These are phyloP conservation scores for Platismatia glauca DNA, from an alignment of 495 filamentous ascomycete genomes.

Conservation along the genomic window DNA sequence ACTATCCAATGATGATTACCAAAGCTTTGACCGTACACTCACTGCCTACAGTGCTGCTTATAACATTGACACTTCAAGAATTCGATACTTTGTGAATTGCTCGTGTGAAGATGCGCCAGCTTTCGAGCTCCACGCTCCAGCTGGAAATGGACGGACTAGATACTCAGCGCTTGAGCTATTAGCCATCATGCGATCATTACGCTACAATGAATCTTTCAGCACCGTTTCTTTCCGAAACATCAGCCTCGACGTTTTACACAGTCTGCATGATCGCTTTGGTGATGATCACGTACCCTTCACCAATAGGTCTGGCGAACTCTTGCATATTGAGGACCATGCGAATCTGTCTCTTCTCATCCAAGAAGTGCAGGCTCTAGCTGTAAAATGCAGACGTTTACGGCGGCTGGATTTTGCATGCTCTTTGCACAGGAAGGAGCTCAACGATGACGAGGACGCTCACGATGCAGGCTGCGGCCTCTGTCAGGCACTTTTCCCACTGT, in stretches of 20 bases:
- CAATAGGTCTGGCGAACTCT: slow-evolving; percentile 45
- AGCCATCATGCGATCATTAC: slow-evolving; percentile 74
- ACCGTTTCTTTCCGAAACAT: slow-evolving; percentile 77
- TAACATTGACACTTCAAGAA: slow-evolving; percentile 59
- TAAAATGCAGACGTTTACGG: slow-evolving; percentile 32
- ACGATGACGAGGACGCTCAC: slow-evolving; percentile 40
- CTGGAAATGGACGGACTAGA: slow-evolving; percentile 40
- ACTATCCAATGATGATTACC: slow-evolving; percentile 61
- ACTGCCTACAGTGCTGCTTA: slow-evolving; percentile 81
- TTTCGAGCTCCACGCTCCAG: slow-evolving; percentile 69
- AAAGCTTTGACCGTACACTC: slow-evolving; percentile 72
- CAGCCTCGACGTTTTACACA: slow-evolving; percentile 58
- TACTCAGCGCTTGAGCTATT: slow-evolving; percentile 72
- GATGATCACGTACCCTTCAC: slow-evolving; percentile 53
- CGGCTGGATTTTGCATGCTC: slow-evolving; percentile 47
- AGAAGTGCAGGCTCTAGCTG: slow-evolving; percentile 61
- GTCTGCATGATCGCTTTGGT: slow-evolving; percentile 51
- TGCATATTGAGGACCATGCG: slow-evolving; percentile 51
- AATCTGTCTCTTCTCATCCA: slow-evolving; percentile 58
- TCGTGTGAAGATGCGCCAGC: slow-evolving; percentile 71
- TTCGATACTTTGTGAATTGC: slow-evolving; percentile 68
- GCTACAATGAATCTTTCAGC: slow-evolving; percentile 86
- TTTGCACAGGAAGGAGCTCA: slow-evolving; percentile 36
- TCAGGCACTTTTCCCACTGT: slow-evolving; percentile 70
- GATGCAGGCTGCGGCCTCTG: slow-evolving; percentile 71